Base-by-base conservation (phyloP, 768 basidiomycete species). In the Collybia mongolica region DNA sequence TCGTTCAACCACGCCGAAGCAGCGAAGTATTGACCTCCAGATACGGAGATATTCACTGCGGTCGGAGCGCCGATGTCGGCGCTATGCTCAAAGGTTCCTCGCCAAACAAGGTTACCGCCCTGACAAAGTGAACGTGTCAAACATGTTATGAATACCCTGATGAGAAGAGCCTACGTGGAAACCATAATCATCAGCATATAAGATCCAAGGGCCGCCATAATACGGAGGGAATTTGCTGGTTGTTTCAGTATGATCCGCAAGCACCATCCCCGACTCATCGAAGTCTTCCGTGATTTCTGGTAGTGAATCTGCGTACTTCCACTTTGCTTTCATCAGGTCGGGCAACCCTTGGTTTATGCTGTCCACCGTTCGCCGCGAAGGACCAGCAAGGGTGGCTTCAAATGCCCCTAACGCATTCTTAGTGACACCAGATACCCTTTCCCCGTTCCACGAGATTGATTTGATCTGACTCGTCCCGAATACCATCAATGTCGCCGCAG, bases 171-270 rank as follows among this genome's bases (percentile, higher is more conserved):
- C 20, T 14, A 54, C 56, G 22, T 57, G 56, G 49, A 54, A 57
- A 8, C 56, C 56, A 29, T 57, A 57, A 24, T 57, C 56, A 28
- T 57, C 56, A 3, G 56, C 56, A 38, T 57, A 57, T 8, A 57
- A 48, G 3, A 57, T 49, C 56, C 56, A 57, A 5, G 53, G 56
- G 7, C 56, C 56, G 4, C 56, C 56, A 35, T 57, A 57, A 17
- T 54, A 57, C 12, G 56, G 48, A 4, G 50, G 50, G 44, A 54
- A 57, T 12, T 26, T 39, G 32, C 38, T 57, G 2, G 56, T 54
- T 17, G 56, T 57, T 14, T 44, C 52, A 12, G 56, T 57, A 22
- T 52, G 56, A 32, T 54, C 17, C 17, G 53, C 56, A 2, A 20
- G 26, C 11, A 57, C 48, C 12, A 57, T 50, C 6, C 47, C 44